phyloP scores from a whole-genome alignment of 768 basidiomycete genomes.

The Fomitopsis pulvina region DNA sequence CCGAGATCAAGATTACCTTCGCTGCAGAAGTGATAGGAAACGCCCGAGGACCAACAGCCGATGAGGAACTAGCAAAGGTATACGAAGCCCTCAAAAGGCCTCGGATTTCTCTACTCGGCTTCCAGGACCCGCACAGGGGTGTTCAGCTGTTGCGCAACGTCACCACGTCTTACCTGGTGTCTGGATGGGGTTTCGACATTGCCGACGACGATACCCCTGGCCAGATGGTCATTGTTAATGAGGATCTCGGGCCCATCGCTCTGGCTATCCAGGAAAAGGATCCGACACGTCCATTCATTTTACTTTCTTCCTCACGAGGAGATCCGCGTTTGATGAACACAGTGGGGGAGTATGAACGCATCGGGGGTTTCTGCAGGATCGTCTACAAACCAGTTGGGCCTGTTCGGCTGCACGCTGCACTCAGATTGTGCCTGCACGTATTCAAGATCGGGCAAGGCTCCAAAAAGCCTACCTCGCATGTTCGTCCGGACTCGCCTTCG shows the following conservation, averaged over 20 bases:
- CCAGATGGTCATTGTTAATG: conserved; percentile 78
- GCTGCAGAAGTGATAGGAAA: conserved; percentile 57
- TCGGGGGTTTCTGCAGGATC: conserved; percentile 85
- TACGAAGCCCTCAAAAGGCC: conserved; percentile 30
- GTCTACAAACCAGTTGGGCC: conserved; percentile 90
- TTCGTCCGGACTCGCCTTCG: conserved; percentile 2
- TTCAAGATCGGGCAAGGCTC: conserved; percentile 38
- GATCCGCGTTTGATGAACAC: conserved; percentile 55
- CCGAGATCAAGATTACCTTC: conserved; percentile 86
- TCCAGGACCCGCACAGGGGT: conserved; percentile 59
- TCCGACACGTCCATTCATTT: conserved; percentile 58
- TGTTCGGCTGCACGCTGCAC: conserved; percentile 54
- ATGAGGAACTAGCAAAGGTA: conserved; percentile 20
- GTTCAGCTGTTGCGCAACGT: conserved; percentile 59
- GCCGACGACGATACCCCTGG: conserved; percentile 39
- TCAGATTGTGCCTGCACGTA: conserved; percentile 58
- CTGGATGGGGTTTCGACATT: conserved; percentile 71
- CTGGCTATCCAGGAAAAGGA: conserved; percentile 53
- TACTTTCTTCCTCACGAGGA: conserved; percentile 68
- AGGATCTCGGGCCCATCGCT: conserved; percentile 55
- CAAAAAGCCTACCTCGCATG: conserved; percentile 16
- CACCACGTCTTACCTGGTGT: conserved; percentile 55
- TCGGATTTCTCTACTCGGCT: conserved; percentile 65
- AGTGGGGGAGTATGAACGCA: conserved; percentile 64
- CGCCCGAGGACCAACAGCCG: conserved; percentile 15